Evolutionary conservation across 371 early-diverging fungal species (phyloP), one percentile per base, ranked within the genome.

Genomic region (Zancudomyces culisetae): DNA sequence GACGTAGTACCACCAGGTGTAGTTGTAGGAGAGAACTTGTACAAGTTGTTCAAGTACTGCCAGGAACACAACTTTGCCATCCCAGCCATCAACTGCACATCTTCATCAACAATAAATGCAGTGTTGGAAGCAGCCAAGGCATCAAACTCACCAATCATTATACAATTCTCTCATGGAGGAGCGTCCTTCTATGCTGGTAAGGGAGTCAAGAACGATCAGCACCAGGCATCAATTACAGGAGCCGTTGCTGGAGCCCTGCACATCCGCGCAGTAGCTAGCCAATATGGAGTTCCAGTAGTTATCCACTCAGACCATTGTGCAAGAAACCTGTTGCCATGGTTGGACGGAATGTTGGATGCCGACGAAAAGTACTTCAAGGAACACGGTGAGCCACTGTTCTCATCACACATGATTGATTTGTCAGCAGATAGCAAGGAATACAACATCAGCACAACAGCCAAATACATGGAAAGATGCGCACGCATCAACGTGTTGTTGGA

Each of bases 231-330:
- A 52, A 80, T 90, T 56, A 70, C 83, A 49, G 90, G 90, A 61
- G 78, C 90, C 51, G 73, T 90, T 62, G 83, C 90, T 54, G 90
- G 87, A 65, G 90, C 90, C 53, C 79, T 85, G 58, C 83, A 87
- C 60, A 77, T 86, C 49, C 82, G 90, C 47, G 50, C 71, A 24
- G 85, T 90, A 49, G 88, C 90, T 59, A 80, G 78, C 68, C 78
- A 81, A 47, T 90, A 90, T 55, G 90, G 89, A 55, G 74, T 89
- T 55, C 90, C 90, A 51, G 88, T 89, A 46, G 66, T 82, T 40
- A 58, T 87, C 55, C 90, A 90, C 79, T 81, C 84, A 59, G 90
- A 90, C 64, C 90, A 90, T 77, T 90, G 90, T 72, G 90, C 88
- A 67, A 82, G 83, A 74, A 87, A 87, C 76, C 81, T 90, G 53